Base-by-base conservation (phyloP, 176 grass and related monocot genomes). In the Hordeum marinum region DNA sequence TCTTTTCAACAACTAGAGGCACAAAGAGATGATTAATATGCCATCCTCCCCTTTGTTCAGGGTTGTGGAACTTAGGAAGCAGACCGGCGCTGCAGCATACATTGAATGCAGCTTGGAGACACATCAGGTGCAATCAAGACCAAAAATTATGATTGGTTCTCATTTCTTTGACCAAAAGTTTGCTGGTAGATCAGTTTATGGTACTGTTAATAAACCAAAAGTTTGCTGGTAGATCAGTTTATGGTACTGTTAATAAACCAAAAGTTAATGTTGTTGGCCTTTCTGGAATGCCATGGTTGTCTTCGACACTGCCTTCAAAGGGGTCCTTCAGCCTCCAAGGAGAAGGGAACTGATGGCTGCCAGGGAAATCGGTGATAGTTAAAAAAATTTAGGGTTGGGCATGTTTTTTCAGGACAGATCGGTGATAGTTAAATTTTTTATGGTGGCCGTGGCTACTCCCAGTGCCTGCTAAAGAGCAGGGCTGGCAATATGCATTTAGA, bases 81-180 rank as follows among this genome's bases (percentile, higher is more conserved):
- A 90, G 89, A 89, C 92, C 29, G 88, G 85, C 41, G 90, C 90
- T 6, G 83, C 88, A 17, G 83, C 92, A 58, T 97, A 92, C 40
- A 94, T 92, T 3, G 85, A 97, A 68, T 94, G 92, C 84, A 90
- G 90, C 82, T 97, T 92, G 12, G 94, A 92, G 82, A 97, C 94
- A 14, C 90, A 97, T 71, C 90, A 90, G 92, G 92, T 21, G 29
- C 11, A 40, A 77, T 9, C 9, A 21, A 62, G 4, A 1, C 15
- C 18, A 15, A 14, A 29, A 32, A 26, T 20, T 25, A 50, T 14
- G 21, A 14, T 9, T 59, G 8, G 27, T 9, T 45, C 2, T 11
- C 72, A 10, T 41, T 9, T 9, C 32, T 43, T 48, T 15, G 45
- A 57, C 15, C 18, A 17, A 21, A 20, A 21, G 52, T 12, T 68